Evolutionary conservation across 2,329 filamentous ascomycete species (phyloP).

Genomic region (Nigrospora oryzae): DNA sequence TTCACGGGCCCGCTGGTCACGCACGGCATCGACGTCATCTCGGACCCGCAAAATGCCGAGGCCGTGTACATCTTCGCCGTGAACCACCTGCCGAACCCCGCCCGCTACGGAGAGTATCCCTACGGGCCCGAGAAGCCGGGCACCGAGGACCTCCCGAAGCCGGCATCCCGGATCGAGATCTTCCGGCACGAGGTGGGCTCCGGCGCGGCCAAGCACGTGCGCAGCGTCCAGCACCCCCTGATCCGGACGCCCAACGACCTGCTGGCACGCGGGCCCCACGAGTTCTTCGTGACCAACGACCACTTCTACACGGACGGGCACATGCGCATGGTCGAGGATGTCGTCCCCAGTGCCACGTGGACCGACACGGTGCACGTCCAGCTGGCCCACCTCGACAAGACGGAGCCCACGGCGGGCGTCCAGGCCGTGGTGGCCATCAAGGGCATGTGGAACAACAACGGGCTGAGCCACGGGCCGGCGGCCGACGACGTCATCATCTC

Average conservation of each 20-base stretch:
- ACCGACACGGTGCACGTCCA: conserved; percentile 37
- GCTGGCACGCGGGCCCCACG: conserved; percentile 32
- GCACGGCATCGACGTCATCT: conserved; percentile 53
- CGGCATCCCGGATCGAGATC: conserved; percentile 46
- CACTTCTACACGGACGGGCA: conserved; percentile 41
- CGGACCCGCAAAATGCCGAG: conserved; percentile 29
- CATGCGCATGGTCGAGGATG: conserved; percentile 37
- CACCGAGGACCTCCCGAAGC: conserved; percentile 22
- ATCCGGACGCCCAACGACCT: conserved; percentile 53
- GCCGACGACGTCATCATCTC: conserved; percentile 31
- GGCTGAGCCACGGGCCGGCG: conserved; percentile 39
- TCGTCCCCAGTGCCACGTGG: conserved; percentile 32
- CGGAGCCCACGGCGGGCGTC: conserved; percentile 21
- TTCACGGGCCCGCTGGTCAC: conserved; percentile 47
- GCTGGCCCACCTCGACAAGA: conserved; percentile 16
- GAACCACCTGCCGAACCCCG: conserved; percentile 47
- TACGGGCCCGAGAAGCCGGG: conserved; percentile 4
- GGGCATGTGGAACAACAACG: conserved; percentile 46
- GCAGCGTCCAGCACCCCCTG: conserved; percentile 42
- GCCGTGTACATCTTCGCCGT: conserved; percentile 52
- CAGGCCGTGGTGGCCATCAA: conserved; percentile 32
- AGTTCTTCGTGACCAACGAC: conserved; percentile 53
- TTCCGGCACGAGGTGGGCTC: conserved; percentile 44
- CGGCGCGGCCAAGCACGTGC: conserved; percentile 32
- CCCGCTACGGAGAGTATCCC: conserved; percentile 15